Conservation (phyloP, 345 rosid species). For the Orychophragmus violaceus region DNA sequence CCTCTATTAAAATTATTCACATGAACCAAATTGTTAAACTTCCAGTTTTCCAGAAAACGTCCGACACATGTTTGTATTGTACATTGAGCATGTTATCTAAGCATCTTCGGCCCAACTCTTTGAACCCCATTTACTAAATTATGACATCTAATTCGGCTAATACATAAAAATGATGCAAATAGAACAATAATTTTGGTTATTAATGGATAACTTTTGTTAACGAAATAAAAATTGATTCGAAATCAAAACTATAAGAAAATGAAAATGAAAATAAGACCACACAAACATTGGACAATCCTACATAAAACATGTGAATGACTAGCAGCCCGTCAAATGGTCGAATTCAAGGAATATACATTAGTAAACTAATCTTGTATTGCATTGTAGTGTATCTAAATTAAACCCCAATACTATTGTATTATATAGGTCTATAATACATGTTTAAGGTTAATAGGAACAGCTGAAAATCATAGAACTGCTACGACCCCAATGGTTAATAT, state of each 20-base stretch:
- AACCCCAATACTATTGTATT: not conserved
- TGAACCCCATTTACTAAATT: not conserved
- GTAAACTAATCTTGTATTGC: not conserved
- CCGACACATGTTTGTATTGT: no score
- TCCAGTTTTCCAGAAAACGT: no score
- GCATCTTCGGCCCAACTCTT: not conserved
- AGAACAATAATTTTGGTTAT: not conserved
- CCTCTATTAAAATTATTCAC: no score
- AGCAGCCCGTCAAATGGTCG: not conserved
- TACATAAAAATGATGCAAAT: not conserved
- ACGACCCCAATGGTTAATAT: not conserved
- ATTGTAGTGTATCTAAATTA: not conserved
- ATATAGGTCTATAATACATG: constrained; percentile 7
- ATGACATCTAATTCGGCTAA: no score
- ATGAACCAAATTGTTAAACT: no score
- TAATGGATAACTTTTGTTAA: not conserved
- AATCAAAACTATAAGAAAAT: not conserved
- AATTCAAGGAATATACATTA: not conserved
- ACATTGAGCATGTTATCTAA: no score
- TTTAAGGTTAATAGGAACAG: not conserved
- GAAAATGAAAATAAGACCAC: not conserved
- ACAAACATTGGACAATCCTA: not conserved
- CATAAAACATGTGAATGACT: not conserved
- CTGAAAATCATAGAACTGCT: not conserved
- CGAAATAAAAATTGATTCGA: not conserved